Base-by-base conservation (phyloP, 768 basidiomycete species). In the Russula brevipes region DNA sequence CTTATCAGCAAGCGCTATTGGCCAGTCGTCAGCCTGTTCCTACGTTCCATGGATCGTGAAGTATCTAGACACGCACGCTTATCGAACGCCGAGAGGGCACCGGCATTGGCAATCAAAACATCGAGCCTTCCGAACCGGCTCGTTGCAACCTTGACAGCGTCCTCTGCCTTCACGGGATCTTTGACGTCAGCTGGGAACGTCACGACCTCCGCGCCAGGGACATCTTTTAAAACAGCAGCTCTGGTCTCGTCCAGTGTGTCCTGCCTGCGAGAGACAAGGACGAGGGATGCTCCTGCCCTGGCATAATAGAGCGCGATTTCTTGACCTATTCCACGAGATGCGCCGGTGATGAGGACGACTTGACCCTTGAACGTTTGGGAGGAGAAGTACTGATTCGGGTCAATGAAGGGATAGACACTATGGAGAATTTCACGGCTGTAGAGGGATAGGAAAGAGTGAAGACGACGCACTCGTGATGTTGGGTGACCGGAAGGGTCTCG, bases 311-410 rank as follows among this genome's bases (percentile, higher is more conserved):
- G 42, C 5, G 73, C 71, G 3, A 66, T 69, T 19, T 68, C 71
- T 19, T 57, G 45, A 11, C 74, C 73, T 35, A 75, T 71, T 17
- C 74, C 73, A 12, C 50, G 57, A 3, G 69, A 71, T 8, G 70
- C 70, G 24, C 73, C 73, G 11, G 71, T 69, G 49, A 70, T 54
- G 62, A 74, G 62, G 36, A 73, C 71, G 16, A 73, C 70, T 61
- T 72, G 71, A 16, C 66, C 71, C 6, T 61, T 57, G 44, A 67
- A 68, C 2, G 69, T 61, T 24, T 63, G 54, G 3, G 58, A 46
- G n/a, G 49, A 50, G 50, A 68, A 65, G 33, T 70, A 54, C 1
- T 55, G 53, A 14, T 65, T 64, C 4, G 72, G 72, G 51, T 70
- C 69, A 11, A 74, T 73, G 17, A 66, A 69, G 0, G 72, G 70